Evolutionary conservation across 169 alveolate species (phyloP).

Genomic region (Eimeria sp.): DNA sequence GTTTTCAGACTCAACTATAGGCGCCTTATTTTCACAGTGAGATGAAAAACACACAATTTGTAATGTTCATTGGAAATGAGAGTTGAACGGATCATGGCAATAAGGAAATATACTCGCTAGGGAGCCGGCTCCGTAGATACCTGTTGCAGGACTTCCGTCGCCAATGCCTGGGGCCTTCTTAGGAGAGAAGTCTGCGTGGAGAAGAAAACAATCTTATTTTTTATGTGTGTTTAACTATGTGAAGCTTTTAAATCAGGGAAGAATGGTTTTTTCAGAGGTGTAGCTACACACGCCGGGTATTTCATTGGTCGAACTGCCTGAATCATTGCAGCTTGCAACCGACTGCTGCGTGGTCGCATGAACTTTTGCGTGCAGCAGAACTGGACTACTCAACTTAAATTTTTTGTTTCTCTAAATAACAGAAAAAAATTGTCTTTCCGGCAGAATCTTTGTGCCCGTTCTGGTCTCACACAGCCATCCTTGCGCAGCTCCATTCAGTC

Average conservation of each 20-base stretch:
- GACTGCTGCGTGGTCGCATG: constrained; percentile 12
- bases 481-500: neutral
- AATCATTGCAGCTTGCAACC: constrained; percentile 3
- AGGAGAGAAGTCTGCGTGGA: neutral
- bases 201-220: neutral
- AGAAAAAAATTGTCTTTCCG: neutral
- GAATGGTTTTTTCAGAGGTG: neutral
- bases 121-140: neutral
- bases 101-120: neutral
- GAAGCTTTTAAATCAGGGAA: neutral
- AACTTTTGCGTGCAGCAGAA: neutral
- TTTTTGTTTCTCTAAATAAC: neutral
- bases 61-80: neutral
- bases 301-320: neutral
- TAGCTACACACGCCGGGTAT: neutral
- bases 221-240: neutral
- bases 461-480: neutral
- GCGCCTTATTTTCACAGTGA: neutral
- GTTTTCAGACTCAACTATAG: neutral
- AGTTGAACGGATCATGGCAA: neutral
- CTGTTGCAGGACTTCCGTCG: neutral
- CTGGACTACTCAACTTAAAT: neutral
- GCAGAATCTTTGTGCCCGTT: neutral
- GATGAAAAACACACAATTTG: neutral
- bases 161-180: neutral